phyloP scores from a whole-genome alignment of 495 filamentous ascomycete species.

The Talaromyces nanjingensis region DNA sequence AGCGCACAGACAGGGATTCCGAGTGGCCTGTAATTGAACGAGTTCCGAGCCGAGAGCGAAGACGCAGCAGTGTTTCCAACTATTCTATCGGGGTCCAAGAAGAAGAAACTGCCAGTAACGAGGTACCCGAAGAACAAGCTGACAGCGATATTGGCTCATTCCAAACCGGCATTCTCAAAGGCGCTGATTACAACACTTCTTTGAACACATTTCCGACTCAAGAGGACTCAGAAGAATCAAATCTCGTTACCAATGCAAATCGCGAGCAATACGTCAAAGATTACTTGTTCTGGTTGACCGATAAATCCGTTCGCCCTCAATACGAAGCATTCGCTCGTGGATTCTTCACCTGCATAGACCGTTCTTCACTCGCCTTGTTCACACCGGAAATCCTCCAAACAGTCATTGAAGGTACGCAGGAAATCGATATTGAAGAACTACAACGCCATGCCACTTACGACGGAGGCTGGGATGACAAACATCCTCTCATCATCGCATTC shows the following conservation, averaged over 20 bases:
- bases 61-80: constrained; percentile 7
- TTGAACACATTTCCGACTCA: not conserved
- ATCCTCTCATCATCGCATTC: constrained; percentile 67
- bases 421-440: constrained; percentile 68
- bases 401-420: constrained; percentile 72
- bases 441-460: constrained; percentile 66
- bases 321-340: constrained; percentile 73
- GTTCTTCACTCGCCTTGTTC: constrained; percentile 62
- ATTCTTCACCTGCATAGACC: constrained; percentile 71
- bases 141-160: constrained; percentile 6
- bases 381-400: constrained; percentile 62
- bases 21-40: constrained; percentile 26
- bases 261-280: constrained; percentile 73
- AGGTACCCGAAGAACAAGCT: not conserved
- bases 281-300: constrained; percentile 80
- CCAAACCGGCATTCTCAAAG: constrained; percentile 7
- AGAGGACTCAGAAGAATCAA: constrained; percentile 25
- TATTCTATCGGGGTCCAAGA: constrained; percentile 12
- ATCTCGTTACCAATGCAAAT: constrained; percentile 66
- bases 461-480: constrained; percentile 60
- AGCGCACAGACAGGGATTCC: constrained; percentile 29
- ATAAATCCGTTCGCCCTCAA: constrained; percentile 69
- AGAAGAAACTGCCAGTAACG: constrained; percentile 13
- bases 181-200: constrained; percentile 6
- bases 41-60: constrained; percentile 3